Evolutionary conservation across 1,284 basidiomycete genomes (phyloP).

Genomic region (Tylopilus sp.): DNA sequence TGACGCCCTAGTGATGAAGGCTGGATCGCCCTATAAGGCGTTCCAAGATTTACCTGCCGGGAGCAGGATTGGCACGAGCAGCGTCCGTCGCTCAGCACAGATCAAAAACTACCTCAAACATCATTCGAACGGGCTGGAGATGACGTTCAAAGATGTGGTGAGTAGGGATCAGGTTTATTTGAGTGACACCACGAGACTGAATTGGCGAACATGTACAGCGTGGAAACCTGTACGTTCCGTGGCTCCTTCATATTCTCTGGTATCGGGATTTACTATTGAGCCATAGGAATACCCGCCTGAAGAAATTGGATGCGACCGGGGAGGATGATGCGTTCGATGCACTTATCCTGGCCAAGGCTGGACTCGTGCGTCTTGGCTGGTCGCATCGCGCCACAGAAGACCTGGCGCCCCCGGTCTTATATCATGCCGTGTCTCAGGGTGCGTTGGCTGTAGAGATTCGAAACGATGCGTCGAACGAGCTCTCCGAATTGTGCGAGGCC

Average conservation of each 20-base stretch:
- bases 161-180: conserved; percentile 35
- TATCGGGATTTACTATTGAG: conserved; percentile 5
- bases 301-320: conserved; percentile 82
- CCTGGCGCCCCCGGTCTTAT: conserved; percentile 71
- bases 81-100: conserved; percentile 91
- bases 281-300: conserved; percentile 78
- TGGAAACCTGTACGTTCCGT: conserved; percentile 64
- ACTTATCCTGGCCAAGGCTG: conserved; percentile 91
- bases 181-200: conserved; percentile 7
- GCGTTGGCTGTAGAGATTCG: conserved; percentile 90
- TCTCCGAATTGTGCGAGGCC: conserved; percentile 58
- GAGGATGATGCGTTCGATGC: conserved; percentile 78
- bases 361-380: conserved; percentile 81
- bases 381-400: conserved; percentile 78
- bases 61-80: conserved; percentile 91
- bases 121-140: conserved; percentile 23
- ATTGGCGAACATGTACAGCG: conserved; percentile 43
- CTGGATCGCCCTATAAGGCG: conserved; percentile 67
- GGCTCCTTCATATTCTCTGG: neutral
- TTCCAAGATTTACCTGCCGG: conserved; percentile 87
- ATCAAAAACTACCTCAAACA: conserved; percentile 77
- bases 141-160: conserved; percentile 89
- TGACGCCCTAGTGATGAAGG: conserved; percentile 87
- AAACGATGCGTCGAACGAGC: conserved; percentile 56
- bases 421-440: conserved; percentile 93